phyloP scores from a whole-genome alignment of 345 rosid species.

The Eucalyptus paniculata region DNA sequence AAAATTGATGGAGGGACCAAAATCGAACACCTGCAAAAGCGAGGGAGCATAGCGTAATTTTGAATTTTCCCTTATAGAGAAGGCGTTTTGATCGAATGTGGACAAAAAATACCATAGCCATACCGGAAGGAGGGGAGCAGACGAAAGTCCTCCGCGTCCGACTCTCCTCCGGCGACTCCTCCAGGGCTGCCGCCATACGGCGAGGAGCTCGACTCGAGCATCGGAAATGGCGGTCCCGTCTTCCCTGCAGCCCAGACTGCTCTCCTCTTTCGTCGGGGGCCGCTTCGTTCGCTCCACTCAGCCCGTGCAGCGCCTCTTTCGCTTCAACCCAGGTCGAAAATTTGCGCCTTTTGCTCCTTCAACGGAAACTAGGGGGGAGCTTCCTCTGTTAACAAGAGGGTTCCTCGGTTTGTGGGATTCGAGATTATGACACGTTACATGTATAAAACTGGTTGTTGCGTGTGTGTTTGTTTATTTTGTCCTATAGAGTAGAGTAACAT shows the following conservation, averaged over 20 bases:
- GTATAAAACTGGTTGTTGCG: neutral
- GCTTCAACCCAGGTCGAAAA: conserved; percentile 30
- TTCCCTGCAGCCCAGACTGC: conserved; percentile 45
- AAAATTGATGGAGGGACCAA: neutral
- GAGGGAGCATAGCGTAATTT: neutral
- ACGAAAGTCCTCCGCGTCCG: neutral
- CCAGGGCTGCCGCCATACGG: neutral
- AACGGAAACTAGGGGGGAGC: too few relatives aligned
- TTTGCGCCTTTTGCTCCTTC: neutral
- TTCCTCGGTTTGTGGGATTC: too few relatives aligned
- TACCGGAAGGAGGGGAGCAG: neutral
- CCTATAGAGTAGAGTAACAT: neutral
- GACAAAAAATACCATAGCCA: neutral
- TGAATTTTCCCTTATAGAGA: neutral
- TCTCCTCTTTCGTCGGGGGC: conserved; percentile 51
- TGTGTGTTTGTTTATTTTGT: neutral
- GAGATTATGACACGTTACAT: neutral
- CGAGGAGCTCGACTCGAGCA: neutral
- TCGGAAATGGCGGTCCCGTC: conserved; percentile 44
- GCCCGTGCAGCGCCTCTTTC: conserved; percentile 36
- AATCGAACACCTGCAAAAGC: neutral
- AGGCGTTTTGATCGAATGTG: neutral
- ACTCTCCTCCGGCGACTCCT: neutral
- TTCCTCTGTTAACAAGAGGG: too few relatives aligned
- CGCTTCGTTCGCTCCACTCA: conserved; percentile 25